These are phyloP conservation scores for Trichoderma sp. DNA, from an alignment of 2,329 filamentous ascomycete species.

Conservation along the genomic window DNA sequence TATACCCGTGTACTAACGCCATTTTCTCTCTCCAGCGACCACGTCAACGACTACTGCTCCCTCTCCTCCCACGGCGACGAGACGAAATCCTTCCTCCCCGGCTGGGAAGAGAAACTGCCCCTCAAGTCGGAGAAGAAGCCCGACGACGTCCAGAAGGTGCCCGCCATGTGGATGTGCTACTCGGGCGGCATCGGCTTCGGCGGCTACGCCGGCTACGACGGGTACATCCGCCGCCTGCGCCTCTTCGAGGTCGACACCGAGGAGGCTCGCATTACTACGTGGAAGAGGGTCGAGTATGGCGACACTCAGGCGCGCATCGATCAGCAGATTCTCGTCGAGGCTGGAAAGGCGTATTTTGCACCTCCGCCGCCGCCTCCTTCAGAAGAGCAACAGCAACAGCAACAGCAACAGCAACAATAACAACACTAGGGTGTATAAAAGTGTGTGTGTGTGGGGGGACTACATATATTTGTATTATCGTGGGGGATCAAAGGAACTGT, in stretches of 20 bases:
- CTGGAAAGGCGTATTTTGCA: constrained; percentile 39
- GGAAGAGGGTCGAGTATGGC: constrained; percentile 79
- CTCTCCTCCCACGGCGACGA: constrained; percentile 49
- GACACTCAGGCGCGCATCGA: constrained; percentile 54
- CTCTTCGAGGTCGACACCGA: constrained; percentile 95
- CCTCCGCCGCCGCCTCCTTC: background rate
- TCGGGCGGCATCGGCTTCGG: constrained; percentile 89
- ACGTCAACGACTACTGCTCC: constrained; percentile 95
- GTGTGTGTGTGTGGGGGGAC: background rate
- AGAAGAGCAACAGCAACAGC: background rate
- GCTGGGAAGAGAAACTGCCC: constrained; percentile 21
- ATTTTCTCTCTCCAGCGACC: constrained; percentile 59
- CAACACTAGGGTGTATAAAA: background rate
- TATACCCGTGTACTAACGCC: background rate
- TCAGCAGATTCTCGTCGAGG: constrained; percentile 64
- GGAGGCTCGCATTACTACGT: constrained; percentile 81
- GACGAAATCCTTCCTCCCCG: constrained; percentile 18
- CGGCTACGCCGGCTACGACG: constrained; percentile 88
- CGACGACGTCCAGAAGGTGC: constrained; percentile 39
- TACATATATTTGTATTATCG: background rate
- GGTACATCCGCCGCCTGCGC: constrained; percentile 77
- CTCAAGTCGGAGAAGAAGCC: constrained; percentile 34
- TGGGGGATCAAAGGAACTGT: background rate
- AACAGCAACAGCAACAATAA: background rate
- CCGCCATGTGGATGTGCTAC: constrained; percentile 96